These are phyloP conservation scores for Mediolabrus comicus DNA, from an alignment of 108 stramenopile species.

Conservation along the genomic window DNA sequence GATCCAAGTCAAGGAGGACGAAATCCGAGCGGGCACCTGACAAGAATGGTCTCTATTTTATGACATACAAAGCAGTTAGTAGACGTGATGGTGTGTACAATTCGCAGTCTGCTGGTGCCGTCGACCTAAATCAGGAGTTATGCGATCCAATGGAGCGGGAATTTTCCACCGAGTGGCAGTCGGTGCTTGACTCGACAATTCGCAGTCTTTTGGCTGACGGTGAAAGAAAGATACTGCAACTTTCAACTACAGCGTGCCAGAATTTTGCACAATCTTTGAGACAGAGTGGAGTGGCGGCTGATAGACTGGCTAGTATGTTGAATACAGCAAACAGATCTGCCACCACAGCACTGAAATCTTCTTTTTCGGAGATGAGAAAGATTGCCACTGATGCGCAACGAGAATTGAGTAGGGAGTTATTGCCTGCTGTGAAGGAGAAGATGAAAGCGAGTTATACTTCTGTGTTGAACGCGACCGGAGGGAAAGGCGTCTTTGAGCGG, in stretches of 20 bases:
- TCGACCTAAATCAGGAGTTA: constrained; percentile 46
- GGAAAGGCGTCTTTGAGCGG: constrained; percentile 35
- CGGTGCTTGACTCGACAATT: constrained; percentile 28
- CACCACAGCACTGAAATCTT: constrained; percentile 21
- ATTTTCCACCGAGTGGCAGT: constrained; percentile 43
- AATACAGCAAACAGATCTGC: constrained; percentile 32
- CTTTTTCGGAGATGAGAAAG: constrained; percentile 20
- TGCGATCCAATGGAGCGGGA: constrained; percentile 52
- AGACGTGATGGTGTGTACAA: constrained; percentile 47
- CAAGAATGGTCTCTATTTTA: constrained; percentile 32
- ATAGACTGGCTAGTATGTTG: constrained; percentile 26
- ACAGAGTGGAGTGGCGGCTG: constrained; percentile 13
- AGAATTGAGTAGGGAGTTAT: constrained; percentile 37
- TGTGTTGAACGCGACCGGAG: constrained; percentile 24
- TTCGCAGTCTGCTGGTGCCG: constrained; percentile 28
- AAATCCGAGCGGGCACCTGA: constrained; percentile 21
- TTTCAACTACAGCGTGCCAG: constrained; percentile 12
- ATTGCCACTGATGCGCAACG: constrained; percentile 30
- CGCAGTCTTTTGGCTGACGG: constrained; percentile 11
- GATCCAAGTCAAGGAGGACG: constrained; percentile 33
- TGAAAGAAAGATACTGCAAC: constrained; percentile 18
- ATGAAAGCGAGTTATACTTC: constrained; percentile 36
- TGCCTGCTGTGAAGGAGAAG: constrained; percentile 31
- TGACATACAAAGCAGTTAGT: constrained; percentile 37
- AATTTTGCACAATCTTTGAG: constrained; percentile 8